Conservation (phyloP, 305 asterid genomes). For the Rubia peregrina region DNA sequence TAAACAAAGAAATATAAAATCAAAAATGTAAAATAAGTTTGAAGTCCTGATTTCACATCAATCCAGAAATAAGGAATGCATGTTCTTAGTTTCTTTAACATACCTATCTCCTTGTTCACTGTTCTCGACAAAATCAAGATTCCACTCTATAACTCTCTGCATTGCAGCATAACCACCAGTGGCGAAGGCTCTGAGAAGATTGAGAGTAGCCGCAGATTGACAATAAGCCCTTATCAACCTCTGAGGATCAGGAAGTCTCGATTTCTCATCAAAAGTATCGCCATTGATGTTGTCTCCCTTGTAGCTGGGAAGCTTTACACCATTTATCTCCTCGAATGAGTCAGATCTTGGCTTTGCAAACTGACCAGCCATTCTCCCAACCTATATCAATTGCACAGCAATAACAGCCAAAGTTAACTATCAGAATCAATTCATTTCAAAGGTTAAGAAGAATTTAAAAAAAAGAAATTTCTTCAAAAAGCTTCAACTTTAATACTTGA, state of each 20-base stretch:
- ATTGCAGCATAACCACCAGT: conserved; percentile 90
- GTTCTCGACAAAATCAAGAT: conserved; percentile 73
- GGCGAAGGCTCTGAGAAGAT: conserved; percentile 76
- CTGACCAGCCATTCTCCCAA: conserved; percentile 81
- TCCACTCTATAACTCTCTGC: conserved; percentile 88
- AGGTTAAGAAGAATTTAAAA: background rate
- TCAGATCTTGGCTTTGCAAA: conserved; percentile 77
- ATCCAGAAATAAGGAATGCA: background rate
- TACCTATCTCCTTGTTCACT: conserved; percentile 87
- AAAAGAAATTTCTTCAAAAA: background rate
- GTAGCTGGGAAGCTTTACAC: conserved; percentile 77
- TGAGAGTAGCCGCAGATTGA: conserved; percentile 79
- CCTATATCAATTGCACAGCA: conserved; percentile 28
- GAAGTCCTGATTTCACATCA: background rate
- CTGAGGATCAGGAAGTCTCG: conserved; percentile 66
- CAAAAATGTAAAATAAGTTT: too few species aligned
- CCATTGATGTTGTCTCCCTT: conserved; percentile 82
- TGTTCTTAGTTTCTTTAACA: conserved; percentile 2
- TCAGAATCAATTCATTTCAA: background rate
- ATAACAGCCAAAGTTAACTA: conserved; percentile 15
- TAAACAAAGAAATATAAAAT: background rate
- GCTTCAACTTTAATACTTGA: background rate
- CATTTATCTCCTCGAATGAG: conserved; percentile 46
- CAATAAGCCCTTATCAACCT: conserved; percentile 73
- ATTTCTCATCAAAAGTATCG: conserved; percentile 52